These are phyloP conservation scores for Akebia trifoliata DNA, from an alignment of 164 flowering plant genomes.

Conservation along the genomic window DNA sequence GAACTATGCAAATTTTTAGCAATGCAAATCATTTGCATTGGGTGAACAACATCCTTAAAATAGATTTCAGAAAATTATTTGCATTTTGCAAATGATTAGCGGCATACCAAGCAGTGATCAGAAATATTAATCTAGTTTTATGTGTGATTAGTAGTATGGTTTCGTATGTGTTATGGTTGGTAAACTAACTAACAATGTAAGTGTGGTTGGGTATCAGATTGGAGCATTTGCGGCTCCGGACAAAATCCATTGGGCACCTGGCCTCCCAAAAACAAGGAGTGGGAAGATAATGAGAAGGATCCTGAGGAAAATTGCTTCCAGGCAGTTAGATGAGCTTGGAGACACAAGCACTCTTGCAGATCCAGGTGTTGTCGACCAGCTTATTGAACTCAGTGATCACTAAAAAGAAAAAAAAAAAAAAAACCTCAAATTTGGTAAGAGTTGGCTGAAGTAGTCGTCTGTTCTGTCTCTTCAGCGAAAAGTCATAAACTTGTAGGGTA, in stretches of 20 bases:
- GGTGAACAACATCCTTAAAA: no score
- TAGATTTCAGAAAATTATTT: no score
- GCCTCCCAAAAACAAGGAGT: conserved; percentile 96
- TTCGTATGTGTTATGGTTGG: no score
- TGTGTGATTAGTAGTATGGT: no score
- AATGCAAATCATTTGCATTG: no score
- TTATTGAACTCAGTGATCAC: conserved; percentile 65
- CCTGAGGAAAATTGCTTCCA: conserved; percentile 84
- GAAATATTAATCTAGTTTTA: no score
- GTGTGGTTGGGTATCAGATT: conserved; percentile 46
- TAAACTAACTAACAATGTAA: not conserved
- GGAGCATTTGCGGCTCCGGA: conserved; percentile 99
- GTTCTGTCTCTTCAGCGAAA: no score
- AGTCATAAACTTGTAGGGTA: no score
- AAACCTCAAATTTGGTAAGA: not conserved
- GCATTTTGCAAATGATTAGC: no score
- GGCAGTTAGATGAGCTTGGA: conserved; percentile 88
- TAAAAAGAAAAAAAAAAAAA: no score
- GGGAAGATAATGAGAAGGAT: conserved; percentile 98
- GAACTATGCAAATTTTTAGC: no score
- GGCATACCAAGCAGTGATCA: no score
- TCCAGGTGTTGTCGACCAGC: conserved; percentile 81
- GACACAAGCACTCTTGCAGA: conserved; percentile 98
- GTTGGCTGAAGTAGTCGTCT: not conserved
- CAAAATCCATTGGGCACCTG: conserved; percentile 97